Percentiles rank a stretch among this genome's conserved stretches.
Evolutionary conservation across 1,284 basidiomycete genomes (phyloP).

Genomic region (Boletus semigastroideus): DNA sequence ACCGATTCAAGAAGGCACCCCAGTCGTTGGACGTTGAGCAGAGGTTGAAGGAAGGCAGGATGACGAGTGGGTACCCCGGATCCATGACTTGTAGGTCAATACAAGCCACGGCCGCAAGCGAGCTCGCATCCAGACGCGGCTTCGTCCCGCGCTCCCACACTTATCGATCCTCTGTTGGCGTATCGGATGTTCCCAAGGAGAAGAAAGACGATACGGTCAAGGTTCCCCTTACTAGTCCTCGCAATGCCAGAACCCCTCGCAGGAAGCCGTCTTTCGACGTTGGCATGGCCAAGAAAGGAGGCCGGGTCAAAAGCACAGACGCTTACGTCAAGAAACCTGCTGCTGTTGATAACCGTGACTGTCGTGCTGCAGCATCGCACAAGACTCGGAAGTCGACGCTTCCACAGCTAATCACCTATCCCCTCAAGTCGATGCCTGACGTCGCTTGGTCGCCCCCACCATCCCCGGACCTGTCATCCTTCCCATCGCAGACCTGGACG

Average conservation of each 20-base stretch:
- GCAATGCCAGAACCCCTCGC: neutral
- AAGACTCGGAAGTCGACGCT: neutral
- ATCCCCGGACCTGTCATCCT: conserved; percentile 3
- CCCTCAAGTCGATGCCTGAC: neutral
- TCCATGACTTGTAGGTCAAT: neutral
- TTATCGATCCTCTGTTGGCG: neutral
- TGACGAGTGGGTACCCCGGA: too few species aligned
- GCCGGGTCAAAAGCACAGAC: neutral
- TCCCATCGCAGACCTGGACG: conserved; percentile 10
- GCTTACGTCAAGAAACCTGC: neutral
- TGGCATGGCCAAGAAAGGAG: neutral
- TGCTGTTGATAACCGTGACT: neutral
- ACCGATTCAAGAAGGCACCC: neutral
- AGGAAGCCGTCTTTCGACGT: neutral
- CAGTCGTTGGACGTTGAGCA: neutral
- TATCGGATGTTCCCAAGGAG: too few species aligned
- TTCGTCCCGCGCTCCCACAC: conserved; percentile 4
- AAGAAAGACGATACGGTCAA: neutral
- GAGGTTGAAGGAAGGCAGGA: too few species aligned
- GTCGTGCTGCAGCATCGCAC: neutral
- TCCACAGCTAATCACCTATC: too few species aligned
- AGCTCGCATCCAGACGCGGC: neutral
- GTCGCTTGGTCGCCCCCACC: neutral
- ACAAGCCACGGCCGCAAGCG: neutral
- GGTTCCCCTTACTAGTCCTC: neutral